Percentiles rank a stretch among this genome's conserved stretches.
phyloP scores from a whole-genome alignment of 1,139 yeast species.

The Hansenula lynferdii region DNA sequence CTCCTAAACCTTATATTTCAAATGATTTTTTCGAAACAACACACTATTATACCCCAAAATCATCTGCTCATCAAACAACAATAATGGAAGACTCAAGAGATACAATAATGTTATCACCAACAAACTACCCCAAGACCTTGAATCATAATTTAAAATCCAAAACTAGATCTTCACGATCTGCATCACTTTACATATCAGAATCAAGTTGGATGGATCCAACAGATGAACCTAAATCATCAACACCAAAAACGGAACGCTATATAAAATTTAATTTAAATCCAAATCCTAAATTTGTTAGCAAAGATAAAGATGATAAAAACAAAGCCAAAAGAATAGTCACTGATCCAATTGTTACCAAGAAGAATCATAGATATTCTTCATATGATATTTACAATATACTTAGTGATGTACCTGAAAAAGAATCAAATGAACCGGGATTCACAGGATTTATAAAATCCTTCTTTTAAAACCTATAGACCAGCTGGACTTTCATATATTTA shows the following conservation, averaged over 20 bases:
- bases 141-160: not conserved
- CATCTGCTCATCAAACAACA: not conserved
- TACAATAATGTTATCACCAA: conserved; percentile 5
- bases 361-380: conserved; percentile 14
- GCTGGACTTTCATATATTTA: not conserved
- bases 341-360: conserved; percentile 5
- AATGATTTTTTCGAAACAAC: conserved; percentile 6
- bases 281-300: conserved; percentile 6
- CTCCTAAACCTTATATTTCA: conserved; percentile 20
- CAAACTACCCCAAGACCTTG: not conserved
- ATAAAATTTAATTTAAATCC: conserved; percentile 19
- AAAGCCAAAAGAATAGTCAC: conserved; percentile 1
- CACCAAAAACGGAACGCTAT: conserved; percentile 18
- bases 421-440: conserved; percentile 2
- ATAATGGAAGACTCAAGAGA: conserved; percentile 5
- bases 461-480: conserved; percentile 11
- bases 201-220: conserved; percentile 28
- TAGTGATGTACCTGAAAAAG: conserved; percentile 5
- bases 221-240: conserved; percentile 15
- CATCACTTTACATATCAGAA: conserved; percentile 21
- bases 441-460: conserved; percentile 17
- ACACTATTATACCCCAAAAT: conserved; percentile 1
- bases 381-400: conserved; percentile 20
- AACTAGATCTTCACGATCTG: conserved; percentile 16
- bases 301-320: conserved; percentile 1